Conservation (phyloP, 2,329 filamentous ascomycete species). For the Drechslerella coelobrocha region DNA sequence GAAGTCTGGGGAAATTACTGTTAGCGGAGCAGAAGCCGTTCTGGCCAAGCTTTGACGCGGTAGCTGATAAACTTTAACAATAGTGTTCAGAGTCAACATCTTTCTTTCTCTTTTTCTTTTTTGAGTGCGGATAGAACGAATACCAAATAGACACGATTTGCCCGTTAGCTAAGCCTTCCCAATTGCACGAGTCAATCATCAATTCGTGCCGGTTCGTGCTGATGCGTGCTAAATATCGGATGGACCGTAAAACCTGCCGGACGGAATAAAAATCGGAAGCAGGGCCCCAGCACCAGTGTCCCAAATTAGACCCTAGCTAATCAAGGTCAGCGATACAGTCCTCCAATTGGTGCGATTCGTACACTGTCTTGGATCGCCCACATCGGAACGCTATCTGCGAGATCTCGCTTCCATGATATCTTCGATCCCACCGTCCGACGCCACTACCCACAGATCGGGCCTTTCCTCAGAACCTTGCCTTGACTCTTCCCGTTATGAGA, state of each 20-base stretch:
- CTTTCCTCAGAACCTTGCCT: neutral
- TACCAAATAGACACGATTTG: neutral
- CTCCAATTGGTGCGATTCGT: conserved; percentile 23
- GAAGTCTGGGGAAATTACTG: conserved; percentile 54
- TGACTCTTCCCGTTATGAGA: neutral
- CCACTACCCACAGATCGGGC: conserved; percentile 21
- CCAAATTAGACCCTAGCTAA: neutral
- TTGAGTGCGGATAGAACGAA: neutral
- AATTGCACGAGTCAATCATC: too few species aligned
- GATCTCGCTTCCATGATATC: conserved; percentile 19
- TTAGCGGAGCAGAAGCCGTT: conserved; percentile 42
- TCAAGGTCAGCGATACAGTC: neutral
- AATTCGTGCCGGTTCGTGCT: too few species aligned
- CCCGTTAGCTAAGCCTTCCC: neutral
- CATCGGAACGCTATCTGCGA: conserved; percentile 12
- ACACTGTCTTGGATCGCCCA: conserved; percentile 6
- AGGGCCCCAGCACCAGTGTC: neutral
- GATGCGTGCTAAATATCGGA: too few species aligned
- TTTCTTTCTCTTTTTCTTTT: too few species aligned
- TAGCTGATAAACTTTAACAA: too few species aligned
- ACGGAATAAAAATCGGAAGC: neutral
- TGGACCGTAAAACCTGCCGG: too few species aligned
- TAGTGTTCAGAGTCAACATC: too few species aligned
- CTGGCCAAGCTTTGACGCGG: conserved; percentile 29
- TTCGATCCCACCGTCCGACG: conserved; percentile 13